Evolutionary conservation across 352 stramenopile species (phyloP).

Genomic region (Globisporangium radiosum): DNA sequence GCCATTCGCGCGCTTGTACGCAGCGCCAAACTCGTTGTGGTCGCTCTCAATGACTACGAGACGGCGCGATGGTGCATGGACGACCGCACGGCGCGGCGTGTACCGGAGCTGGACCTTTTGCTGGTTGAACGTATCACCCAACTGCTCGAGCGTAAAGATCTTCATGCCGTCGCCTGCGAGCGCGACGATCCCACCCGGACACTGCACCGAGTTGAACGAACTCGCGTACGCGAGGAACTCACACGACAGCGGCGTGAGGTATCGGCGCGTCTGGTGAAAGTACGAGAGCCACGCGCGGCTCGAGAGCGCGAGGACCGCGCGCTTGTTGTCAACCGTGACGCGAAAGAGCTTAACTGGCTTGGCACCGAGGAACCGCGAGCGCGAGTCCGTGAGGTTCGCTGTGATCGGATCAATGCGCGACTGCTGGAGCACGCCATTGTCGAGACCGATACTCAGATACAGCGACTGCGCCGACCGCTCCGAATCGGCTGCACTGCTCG

Average conservation of each 20-base stretch:
- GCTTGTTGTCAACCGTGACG: conserved; percentile 83
- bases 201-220: conserved; percentile 95
- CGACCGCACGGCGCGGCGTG: conserved; percentile 94
- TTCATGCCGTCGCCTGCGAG: conserved; percentile 94
- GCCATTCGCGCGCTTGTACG: conserved; percentile 85
- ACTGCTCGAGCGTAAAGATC: conserved; percentile 95
- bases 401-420: conserved; percentile 86
- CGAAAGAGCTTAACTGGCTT: conserved; percentile 95
- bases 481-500: conserved; percentile 28
- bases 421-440: conserved; percentile 95
- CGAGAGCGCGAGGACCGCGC: conserved; percentile 93
- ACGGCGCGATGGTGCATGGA: conserved; percentile 82
- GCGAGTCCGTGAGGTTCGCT: conserved; percentile 75
- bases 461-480: conserved; percentile 54
- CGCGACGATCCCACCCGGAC: conserved; percentile 95
- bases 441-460: conserved; percentile 87
- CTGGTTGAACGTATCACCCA: conserved; percentile 97
- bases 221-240: conserved; percentile 93
- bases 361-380: conserved; percentile 92
- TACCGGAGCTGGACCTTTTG: conserved; percentile 94
- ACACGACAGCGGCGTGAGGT: conserved; percentile 95
- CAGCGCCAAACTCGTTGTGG: conserved; percentile 93
- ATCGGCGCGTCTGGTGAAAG: conserved; percentile 85
- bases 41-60: conserved; percentile 98
- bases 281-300: conserved; percentile 95